Conservation (phyloP, 2,329 filamentous ascomycete species). For the Diaporthe nobilis region DNA sequence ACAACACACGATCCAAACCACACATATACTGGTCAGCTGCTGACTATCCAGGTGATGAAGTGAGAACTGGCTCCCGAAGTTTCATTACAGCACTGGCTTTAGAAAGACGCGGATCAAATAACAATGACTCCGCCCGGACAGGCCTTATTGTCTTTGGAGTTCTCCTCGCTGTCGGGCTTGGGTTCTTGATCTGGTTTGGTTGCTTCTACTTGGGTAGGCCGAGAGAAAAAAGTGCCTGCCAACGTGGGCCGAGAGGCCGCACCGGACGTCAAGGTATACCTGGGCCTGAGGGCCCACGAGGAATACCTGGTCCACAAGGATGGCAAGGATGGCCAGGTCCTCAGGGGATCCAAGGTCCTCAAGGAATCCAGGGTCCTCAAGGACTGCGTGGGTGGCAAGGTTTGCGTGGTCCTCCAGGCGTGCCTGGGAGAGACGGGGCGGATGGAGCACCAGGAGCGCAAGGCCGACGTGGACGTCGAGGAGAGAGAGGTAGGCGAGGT, state of each 20-base stretch:
- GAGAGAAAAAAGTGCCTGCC: too few relatives aligned
- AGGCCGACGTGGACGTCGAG: background rate
- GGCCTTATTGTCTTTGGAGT: background rate
- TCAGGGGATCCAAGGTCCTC: too few relatives aligned
- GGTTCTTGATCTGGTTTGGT: background rate
- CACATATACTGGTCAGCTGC: too few relatives aligned
- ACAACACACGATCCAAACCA: too few relatives aligned
- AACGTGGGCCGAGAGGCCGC: too few relatives aligned
- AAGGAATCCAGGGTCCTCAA: too few relatives aligned
- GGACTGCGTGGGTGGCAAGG: too few relatives aligned
- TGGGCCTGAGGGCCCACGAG: background rate
- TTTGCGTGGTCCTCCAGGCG: too few relatives aligned
- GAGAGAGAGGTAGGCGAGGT: background rate
- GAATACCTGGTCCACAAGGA: too few relatives aligned
- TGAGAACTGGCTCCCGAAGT: background rate
- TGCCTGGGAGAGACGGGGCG: too few relatives aligned
- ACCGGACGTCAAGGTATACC: background rate
- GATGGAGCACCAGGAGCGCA: too few relatives aligned
- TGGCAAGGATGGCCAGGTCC: too few relatives aligned
- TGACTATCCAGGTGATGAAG: background rate
- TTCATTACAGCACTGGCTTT: background rate
- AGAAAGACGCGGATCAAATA: background rate
- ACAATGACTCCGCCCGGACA: background rate
- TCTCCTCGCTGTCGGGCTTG: background rate
- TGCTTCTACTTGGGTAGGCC: constrained; percentile 17